Evolutionary conservation across 805 yeast species (phyloP), one percentile per base, ranked within the genome.

Genomic region (Candida adriatica): DNA sequence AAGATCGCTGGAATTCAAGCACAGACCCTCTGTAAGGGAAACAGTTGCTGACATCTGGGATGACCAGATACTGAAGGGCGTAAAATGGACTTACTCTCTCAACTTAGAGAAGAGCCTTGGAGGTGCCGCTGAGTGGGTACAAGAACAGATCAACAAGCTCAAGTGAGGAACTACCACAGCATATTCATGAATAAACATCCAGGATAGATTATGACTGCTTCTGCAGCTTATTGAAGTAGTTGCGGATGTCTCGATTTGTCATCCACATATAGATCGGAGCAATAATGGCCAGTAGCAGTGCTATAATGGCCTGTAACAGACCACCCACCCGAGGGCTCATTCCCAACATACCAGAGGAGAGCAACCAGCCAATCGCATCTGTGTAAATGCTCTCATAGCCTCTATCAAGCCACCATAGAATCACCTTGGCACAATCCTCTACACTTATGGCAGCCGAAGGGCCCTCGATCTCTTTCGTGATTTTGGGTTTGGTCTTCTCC

Each of bases 381-480:
- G 96, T 90, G 30, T 76, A 77, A 8, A 88, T 65, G 30, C 80
- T 75, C 35, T 80, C 79, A 33, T 76, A 68, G 1, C 96, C 96
- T 13, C 57, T 52, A 17, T 66, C 64, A 18, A 92, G 59, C 40
- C 68, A 60, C 34, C 59, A 56, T 11, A 85, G 46, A 2, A 92
- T 68, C 7, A 68, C 63, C 13, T 65, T 62, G 8, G 90, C 79
- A 48, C 94, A 86, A 27, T 63, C 62, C 13, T 70, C 77, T 7
- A 82, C 79, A 1, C 76, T 47, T 7, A 85, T 78, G 1, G 96
- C 75, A 5, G 49, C 54, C 5, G 94, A 80, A 1, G 94, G 68
- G 2, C 97, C 98, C 56, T 92, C 98, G 20, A 92, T 85, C 19
- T 58, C 58, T 42, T 66, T 73, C 1, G 96, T 87, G 35, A 92